These are phyloP conservation scores for Candida dubliniensis DNA, from an alignment of 1,139 yeast genomes.

Conservation along the genomic window DNA sequence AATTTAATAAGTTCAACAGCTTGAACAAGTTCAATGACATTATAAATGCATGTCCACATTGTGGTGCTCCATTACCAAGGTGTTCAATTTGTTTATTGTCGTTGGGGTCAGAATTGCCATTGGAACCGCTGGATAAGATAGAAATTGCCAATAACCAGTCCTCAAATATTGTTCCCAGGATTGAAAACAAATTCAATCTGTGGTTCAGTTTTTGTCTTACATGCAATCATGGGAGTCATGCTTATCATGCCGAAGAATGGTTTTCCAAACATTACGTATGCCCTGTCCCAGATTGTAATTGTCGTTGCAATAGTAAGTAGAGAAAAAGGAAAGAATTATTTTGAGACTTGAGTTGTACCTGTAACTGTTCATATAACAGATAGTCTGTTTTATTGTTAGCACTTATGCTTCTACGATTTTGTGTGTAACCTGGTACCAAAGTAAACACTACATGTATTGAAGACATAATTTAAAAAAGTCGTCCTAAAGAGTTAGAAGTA, in stretches of 20 bases:
- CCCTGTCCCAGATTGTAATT: conserved; percentile 91
- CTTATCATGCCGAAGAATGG: conserved; percentile 96
- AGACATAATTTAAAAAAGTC: too few species aligned
- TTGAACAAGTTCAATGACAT: conserved; percentile 17
- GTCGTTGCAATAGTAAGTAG: conserved; percentile 66
- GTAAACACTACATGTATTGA: too few species aligned
- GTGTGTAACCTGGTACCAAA: too few species aligned
- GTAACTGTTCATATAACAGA: neutral
- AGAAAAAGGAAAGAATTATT: neutral
- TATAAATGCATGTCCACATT: conserved; percentile 67
- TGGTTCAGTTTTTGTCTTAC: conserved; percentile 91
- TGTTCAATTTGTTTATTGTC: conserved; percentile 88
- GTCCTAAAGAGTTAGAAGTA: too few species aligned
- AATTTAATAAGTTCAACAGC: conserved; percentile 35
- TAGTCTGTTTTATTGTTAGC: neutral
- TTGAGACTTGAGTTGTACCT: neutral
- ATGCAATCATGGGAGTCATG: conserved; percentile 93
- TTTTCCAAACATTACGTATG: conserved; percentile 82
- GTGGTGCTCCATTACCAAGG: conserved; percentile 87
- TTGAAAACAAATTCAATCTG: conserved; percentile 48
- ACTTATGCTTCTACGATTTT: too few species aligned
- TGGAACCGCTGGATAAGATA: conserved; percentile 23
- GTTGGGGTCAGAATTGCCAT: conserved; percentile 69
- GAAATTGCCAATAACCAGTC: conserved; percentile 11
- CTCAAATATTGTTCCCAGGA: conserved; percentile 16